Percentiles rank a stretch among this genome's conserved stretches.
These are phyloP conservation scores for Amaranthus palmeri DNA, from an alignment of 148 eudicot genomes.

Conservation along the genomic window DNA sequence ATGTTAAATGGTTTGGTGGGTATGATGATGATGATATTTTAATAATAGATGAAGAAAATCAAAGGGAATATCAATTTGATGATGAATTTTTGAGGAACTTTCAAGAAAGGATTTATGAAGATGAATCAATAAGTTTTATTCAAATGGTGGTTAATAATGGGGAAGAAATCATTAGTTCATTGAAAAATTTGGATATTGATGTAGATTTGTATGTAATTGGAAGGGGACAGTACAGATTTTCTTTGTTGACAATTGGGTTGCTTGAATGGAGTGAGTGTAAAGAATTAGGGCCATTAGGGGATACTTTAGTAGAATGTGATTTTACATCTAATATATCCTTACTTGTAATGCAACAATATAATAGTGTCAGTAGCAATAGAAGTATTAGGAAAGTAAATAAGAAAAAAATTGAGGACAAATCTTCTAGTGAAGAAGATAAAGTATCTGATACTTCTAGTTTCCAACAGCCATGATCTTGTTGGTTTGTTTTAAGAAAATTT, in stretches of 20 bases:
- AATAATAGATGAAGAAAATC: conserved; percentile 17
- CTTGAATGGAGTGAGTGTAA: conserved; percentile 42
- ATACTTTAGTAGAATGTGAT: conserved; percentile 41
- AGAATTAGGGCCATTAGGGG: conserved; percentile 45
- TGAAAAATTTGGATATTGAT: conserved; percentile 37
- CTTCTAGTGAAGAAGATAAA: neutral
- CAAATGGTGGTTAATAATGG: conserved; percentile 40
- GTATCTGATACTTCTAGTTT: neutral
- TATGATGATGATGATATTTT: neutral
- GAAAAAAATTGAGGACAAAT: too few relatives aligned
- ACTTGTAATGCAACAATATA: conserved; percentile 42
- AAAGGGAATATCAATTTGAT: conserved; percentile 38
- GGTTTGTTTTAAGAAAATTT: neutral
- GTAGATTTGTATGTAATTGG: conserved; percentile 51
- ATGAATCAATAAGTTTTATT: conserved; percentile 20
- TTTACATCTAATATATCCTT: conserved; percentile 34
- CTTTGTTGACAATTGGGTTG: conserved; percentile 31
- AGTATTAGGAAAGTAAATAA: neutral
- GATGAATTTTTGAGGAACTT: conserved; percentile 31
- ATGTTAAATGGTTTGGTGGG: neutral
- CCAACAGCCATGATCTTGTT: too few relatives aligned
- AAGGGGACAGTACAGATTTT: conserved; percentile 20
- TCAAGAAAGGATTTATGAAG: conserved; percentile 6
- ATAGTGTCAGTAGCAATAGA: neutral
- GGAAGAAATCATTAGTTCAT: conserved; percentile 37